phyloP scores from a whole-genome alignment of 2,329 filamentous ascomycete species.

The Scytalidium sp. region DNA sequence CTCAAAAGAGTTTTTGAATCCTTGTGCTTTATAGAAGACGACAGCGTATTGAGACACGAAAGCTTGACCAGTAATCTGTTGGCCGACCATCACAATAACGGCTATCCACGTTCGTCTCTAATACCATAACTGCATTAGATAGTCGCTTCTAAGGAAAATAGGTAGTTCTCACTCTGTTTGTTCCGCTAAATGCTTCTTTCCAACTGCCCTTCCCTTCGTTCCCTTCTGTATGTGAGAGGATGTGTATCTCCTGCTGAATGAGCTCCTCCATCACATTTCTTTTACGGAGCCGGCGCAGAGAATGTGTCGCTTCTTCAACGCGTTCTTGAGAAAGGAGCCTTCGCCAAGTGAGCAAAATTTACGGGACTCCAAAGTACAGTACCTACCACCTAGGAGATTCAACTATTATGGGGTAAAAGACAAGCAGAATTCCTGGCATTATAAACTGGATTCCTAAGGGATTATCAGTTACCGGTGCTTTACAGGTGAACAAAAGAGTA shows the following conservation, averaged over 20 bases:
- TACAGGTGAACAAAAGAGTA: background rate
- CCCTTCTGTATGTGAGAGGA: background rate
- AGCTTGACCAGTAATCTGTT: conserved; percentile 10
- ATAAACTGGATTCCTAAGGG: background rate
- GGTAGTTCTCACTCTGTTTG: conserved; percentile 2
- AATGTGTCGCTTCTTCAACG: conserved; percentile 51
- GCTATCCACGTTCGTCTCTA: conserved; percentile 3
- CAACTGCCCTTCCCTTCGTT: conserved; percentile 2
- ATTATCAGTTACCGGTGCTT: background rate
- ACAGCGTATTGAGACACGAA: conserved; percentile 9
- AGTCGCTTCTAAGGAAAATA: background rate
- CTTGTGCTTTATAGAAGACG: conserved; percentile 6
- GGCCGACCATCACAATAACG: conserved; percentile 1
- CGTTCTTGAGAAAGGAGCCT: conserved; percentile 47
- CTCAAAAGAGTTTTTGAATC: conserved; percentile 7
- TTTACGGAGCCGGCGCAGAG: conserved; percentile 33
- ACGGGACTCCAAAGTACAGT: background rate
- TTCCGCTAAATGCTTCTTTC: conserved; percentile 3
- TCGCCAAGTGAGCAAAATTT: background rate
- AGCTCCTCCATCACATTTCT: conserved; percentile 12
- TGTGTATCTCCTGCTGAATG: background rate
- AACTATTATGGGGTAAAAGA: background rate
- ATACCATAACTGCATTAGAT: background rate
- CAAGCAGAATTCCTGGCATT: background rate
- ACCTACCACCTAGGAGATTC: background rate